Evolutionary conservation across 2,329 filamentous ascomycete genomes (phyloP).

Genomic region (Colletotrichum costaricense): DNA sequence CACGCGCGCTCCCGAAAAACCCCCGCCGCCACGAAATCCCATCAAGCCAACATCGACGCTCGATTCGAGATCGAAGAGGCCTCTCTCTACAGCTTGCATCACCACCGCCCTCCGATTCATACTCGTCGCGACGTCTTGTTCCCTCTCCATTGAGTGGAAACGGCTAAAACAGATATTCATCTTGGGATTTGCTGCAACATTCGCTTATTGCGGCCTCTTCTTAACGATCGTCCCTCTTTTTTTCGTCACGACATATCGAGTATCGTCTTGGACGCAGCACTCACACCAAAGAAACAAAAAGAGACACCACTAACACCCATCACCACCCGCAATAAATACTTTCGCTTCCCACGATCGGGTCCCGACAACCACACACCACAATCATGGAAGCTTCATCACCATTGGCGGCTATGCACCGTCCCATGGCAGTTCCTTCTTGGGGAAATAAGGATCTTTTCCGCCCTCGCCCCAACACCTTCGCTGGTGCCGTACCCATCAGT

Average conservation of each 20-base stretch:
- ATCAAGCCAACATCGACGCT: slow-evolving; percentile 8
- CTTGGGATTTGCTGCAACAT: slow-evolving; percentile 45
- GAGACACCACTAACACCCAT: slow-evolving; percentile 6
- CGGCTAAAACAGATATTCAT: slow-evolving; percentile 19
- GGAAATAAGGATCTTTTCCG: slow-evolving; percentile 63
- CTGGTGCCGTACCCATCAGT: slow-evolving; percentile 76
- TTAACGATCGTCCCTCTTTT: slow-evolving; percentile 35
- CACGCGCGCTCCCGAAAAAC: background rate
- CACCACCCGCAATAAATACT: slow-evolving; percentile 6
- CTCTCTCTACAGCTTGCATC: background rate
- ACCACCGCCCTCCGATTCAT: background rate
- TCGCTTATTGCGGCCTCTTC: slow-evolving; percentile 43
- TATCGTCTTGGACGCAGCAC: slow-evolving; percentile 38
- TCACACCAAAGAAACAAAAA: background rate
- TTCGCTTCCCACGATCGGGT: slow-evolving; percentile 8
- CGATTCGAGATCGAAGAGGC: slow-evolving; percentile 13
- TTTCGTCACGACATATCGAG: slow-evolving; percentile 42
- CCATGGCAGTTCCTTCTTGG: slow-evolving; percentile 71
- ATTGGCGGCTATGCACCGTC: slow-evolving; percentile 89
- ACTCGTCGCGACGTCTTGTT: slow-evolving; percentile 12
- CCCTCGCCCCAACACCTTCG: slow-evolving; percentile 57
- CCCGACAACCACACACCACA: slow-evolving; percentile 17
- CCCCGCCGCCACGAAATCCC: background rate
- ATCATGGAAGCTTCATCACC: slow-evolving; percentile 92
- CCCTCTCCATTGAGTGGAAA: slow-evolving; percentile 30